These are phyloP conservation scores for Salix dunnii DNA, from an alignment of 345 rosid species.

Conservation along the genomic window DNA sequence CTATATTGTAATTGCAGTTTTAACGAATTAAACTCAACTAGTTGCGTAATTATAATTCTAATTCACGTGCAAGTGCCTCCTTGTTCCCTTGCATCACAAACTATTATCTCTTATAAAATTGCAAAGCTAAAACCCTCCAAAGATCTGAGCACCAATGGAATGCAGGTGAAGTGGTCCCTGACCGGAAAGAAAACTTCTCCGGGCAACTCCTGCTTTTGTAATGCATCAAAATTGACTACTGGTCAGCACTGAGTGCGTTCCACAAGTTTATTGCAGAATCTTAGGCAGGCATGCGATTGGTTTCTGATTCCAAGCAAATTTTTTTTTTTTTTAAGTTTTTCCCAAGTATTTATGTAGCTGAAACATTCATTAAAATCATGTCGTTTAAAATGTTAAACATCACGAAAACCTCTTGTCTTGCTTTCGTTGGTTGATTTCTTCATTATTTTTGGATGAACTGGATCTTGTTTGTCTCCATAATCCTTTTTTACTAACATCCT, in stretches of 20 bases:
- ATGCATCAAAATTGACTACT: not conserved
- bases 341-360: not conserved
- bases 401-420: not conserved
- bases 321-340: not conserved
- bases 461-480: not conserved
- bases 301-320: not conserved
- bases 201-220: not conserved
- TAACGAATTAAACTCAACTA: not conserved
- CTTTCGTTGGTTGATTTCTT: not conserved
- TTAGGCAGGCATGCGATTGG: not conserved
- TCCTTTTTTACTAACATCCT: not conserved
- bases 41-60: not conserved
- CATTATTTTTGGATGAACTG: not conserved
- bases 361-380: not conserved
- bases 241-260: not conserved
- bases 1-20: not conserved
- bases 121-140: not conserved
- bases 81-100: conserved; percentile 10
- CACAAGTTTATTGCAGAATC: no score
- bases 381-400: not conserved
- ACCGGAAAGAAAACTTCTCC: not conserved
- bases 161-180: not conserved
- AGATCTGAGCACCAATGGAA: not conserved
- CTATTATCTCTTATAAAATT: not conserved
- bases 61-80: conserved; percentile 29